Evolutionary conservation across 106 monocot genomes (phyloP).

Genomic region (Vanilla planifolia): DNA sequence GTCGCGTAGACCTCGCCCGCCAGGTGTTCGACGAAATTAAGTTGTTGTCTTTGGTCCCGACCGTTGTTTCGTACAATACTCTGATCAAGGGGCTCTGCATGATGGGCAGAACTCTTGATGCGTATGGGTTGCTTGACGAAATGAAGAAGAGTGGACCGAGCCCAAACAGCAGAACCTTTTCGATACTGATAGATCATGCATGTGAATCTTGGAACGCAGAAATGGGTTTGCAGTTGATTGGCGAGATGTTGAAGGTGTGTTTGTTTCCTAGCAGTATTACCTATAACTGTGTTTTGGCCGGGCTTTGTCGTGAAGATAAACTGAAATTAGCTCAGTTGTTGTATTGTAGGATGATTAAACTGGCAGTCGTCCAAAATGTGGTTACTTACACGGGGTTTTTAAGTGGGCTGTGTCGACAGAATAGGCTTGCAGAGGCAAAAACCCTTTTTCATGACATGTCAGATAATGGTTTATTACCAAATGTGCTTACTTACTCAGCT

Average conservation of each 20-base stretch:
- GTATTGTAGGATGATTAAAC: constrained; percentile 31
- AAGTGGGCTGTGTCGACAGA: constrained; percentile 25
- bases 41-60: constrained; percentile 6
- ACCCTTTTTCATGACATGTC: constrained; percentile 29
- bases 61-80: constrained; percentile 35
- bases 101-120: constrained; percentile 12
- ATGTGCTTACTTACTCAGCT: constrained; percentile 31
- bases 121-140: constrained; percentile 15
- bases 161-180: constrained; percentile 38
- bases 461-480: constrained; percentile 24
- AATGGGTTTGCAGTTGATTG: constrained; percentile 24
- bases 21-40: constrained; percentile 40
- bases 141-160: constrained; percentile 27
- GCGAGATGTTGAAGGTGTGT: constrained; percentile 19
- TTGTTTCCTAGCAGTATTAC: constrained; percentile 19
- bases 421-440: constrained; percentile 26
- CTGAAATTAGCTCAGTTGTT: constrained; percentile 18
- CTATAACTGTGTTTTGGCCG: constrained; percentile 41
- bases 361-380: constrained; percentile 26
- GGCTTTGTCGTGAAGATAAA: constrained; percentile 33
- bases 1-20: constrained; percentile 15
- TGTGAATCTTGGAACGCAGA: constrained; percentile 20
- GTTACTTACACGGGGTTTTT: constrained; percentile 37
- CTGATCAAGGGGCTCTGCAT: constrained; percentile 36
- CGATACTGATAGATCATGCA: constrained; percentile 29